A percentile compares a stretch with the other conserved stretches of the same genome.
Evolutionary conservation across 2,329 filamentous ascomycete species (phyloP).

Genomic region (Neoscytalidium dimidiatum): DNA sequence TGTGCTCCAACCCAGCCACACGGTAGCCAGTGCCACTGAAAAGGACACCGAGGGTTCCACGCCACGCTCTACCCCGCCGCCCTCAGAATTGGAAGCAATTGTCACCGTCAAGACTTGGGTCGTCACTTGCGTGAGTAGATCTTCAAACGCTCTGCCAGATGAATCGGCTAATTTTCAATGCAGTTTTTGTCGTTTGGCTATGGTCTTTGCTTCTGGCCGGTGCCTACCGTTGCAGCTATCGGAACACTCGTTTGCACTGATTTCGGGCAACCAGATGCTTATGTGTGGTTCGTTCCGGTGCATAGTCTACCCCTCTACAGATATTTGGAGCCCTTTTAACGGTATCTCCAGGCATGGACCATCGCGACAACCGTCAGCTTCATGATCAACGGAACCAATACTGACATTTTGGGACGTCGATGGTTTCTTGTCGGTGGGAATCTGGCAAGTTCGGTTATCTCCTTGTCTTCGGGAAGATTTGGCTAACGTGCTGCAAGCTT

Average conservation of each 20-base stretch:
- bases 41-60: conserved; percentile 1
- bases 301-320: not conserved
- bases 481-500: not conserved
- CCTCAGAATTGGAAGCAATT: not conserved
- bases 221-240: conserved; percentile 31
- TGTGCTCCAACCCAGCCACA: not conserved
- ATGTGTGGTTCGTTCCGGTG: conserved; percentile 27
- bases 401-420: conserved; percentile 50
- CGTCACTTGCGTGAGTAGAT: not conserved
- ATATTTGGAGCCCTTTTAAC: not conserved
- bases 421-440: conserved; percentile 51
- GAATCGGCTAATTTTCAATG: no score
- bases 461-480: not conserved
- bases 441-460: conserved; percentile 33
- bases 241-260: conserved; percentile 18
- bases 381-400: conserved; percentile 42
- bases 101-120: conserved; percentile 14
- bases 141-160: not conserved
- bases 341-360: conserved; percentile 20
- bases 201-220: conserved; percentile 32
- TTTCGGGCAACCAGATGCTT: conserved; percentile 2
- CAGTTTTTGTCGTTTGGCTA: conserved; percentile 30
- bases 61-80: not conserved
- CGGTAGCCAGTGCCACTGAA: not conserved
- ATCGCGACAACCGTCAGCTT: conserved; percentile 26